A percentile compares a stretch with the other conserved stretches of the same genome.
Evolutionary conservation across 805 yeast genomes (phyloP).

Genomic region (Candida ponderosae): DNA sequence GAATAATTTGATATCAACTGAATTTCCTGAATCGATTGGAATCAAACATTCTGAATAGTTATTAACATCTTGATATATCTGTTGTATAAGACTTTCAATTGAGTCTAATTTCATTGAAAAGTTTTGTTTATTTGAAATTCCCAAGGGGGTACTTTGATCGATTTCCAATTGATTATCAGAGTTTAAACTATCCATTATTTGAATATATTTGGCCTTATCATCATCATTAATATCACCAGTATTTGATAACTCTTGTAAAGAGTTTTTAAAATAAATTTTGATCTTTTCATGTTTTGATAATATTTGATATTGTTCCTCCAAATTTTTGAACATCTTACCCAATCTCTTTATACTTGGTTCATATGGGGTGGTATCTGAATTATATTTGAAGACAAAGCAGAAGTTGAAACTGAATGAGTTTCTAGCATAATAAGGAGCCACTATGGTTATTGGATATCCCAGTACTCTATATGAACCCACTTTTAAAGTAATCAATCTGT

Average conservation of each 20-base stretch:
- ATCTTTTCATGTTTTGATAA: slow-evolving; percentile 50
- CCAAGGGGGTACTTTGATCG: slow-evolving; percentile 19
- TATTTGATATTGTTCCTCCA: slow-evolving; percentile 83
- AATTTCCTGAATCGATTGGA: slow-evolving; percentile 83
- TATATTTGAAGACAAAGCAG: slow-evolving; percentile 83
- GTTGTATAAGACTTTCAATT: slow-evolving; percentile 74
- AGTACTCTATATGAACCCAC: slow-evolving; percentile 63
- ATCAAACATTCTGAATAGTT: slow-evolving; percentile 94
- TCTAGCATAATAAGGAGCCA: slow-evolving; percentile 69
- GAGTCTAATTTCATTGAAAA: slow-evolving; percentile 28
- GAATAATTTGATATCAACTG: slow-evolving; percentile 88
- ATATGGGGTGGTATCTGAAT: slow-evolving; percentile 75
- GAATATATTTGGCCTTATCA: slow-evolving; percentile 17
- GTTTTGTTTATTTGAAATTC: slow-evolving; percentile 12
- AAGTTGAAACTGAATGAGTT: slow-evolving; percentile 91
- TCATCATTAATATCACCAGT: not conserved
- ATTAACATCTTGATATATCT: slow-evolving; percentile 89
- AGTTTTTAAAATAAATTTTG: slow-evolving; percentile 22
- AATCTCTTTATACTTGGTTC: slow-evolving; percentile 78
- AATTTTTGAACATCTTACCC: slow-evolving; percentile 80
- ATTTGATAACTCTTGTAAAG: not conserved
- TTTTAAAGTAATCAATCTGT: slow-evolving; percentile 67
- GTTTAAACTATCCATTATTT: slow-evolving; percentile 20
- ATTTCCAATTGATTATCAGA: slow-evolving; percentile 4
- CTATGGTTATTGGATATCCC: slow-evolving; percentile 85